Evolutionary conservation across 2,329 filamentous ascomycete species (phyloP), one percentile per base, ranked within the genome.

Genomic region (Aspergillus sp.): DNA sequence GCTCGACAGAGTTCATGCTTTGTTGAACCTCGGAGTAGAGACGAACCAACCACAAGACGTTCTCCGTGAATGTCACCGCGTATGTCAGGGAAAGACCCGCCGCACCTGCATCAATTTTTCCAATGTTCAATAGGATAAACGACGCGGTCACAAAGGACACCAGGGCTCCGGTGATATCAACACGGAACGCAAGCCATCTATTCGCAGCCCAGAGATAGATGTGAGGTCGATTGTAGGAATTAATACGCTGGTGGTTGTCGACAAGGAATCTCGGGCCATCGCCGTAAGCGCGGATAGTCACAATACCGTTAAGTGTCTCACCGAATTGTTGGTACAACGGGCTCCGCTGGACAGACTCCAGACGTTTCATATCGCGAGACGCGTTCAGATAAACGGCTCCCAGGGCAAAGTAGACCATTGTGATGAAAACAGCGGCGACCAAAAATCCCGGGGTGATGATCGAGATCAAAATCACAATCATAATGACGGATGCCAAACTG

Each of bases 1-100:
- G 90, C 77, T 99, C 95, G 49, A 98, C 93, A 3, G 93, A 93
- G 77, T 99, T 99, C 95, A 99, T 98, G 77, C 97, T 98, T 76
- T 99, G 95, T 77, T 99, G 95, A 69, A 98, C 97, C 70, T 90
- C 86, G 0, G 93, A 89, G 73, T 99, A 99, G 14, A 97, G 82
- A 47, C 95, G 88, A 31, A 99, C 93, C 55, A 98, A 87, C 95
- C 95, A 99, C 17, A 99, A 79, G 6, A 99, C 90, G 64, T 96
- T 98, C 74, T 99, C 95, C 0, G 93, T 96, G 69, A 99, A 99
- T 1, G 91, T 93, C 65, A 99, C 91, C 15, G 95, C 95, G 69
- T 99, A 99, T 51, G 91, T 96, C 68, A 99, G 80, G 5, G 95
- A 96, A 61, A 99, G 84, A 79, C 95, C 95, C 33, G 93, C 95